Percentiles rank a stretch among this genome's conserved stretches.
phyloP scores from a whole-genome alignment of 2,329 filamentous ascomycete genomes.

The Alternaria brassicae region DNA sequence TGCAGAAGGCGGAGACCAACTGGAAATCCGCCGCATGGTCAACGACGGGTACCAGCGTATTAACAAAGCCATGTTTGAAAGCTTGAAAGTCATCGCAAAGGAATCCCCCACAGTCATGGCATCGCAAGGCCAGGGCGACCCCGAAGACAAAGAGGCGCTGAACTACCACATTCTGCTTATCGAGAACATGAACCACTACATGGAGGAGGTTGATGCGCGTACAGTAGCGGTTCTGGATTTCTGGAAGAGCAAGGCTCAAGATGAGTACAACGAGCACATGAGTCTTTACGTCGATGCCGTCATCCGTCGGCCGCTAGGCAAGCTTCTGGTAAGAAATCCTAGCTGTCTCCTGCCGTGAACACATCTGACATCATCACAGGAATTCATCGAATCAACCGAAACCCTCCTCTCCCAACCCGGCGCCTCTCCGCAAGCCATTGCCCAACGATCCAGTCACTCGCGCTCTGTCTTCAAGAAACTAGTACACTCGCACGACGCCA shows the following conservation, averaged over 20 bases:
- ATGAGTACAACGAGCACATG: conserved; percentile 87
- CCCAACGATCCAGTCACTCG: conserved; percentile 81
- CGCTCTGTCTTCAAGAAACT: conserved; percentile 87
- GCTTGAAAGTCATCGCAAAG: conserved; percentile 90
- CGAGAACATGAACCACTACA: conserved; percentile 98
- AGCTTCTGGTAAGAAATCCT: conserved; percentile 66
- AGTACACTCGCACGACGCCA: conserved; percentile 77
- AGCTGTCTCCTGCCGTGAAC: background rate
- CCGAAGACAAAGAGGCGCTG: conserved; percentile 93
- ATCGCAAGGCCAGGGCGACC: conserved; percentile 62
- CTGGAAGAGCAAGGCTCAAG: conserved; percentile 79
- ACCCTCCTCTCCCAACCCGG: conserved; percentile 66
- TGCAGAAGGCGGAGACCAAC: conserved; percentile 60
- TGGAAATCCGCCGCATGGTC: conserved; percentile 76
- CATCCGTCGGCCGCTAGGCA: conserved; percentile 86
- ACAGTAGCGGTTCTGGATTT: conserved; percentile 78
- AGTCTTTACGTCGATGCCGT: conserved; percentile 85
- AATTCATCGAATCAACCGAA: conserved; percentile 90
- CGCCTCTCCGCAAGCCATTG: conserved; percentile 65
- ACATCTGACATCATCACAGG: conserved; percentile 52
- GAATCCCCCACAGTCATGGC: conserved; percentile 65
- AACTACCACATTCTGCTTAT: conserved; percentile 98
- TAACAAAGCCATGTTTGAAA: conserved; percentile 96
- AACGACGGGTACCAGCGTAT: conserved; percentile 89
- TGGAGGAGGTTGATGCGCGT: conserved; percentile 84